Conservation (phyloP, 148 eudicot genomes). For the Dysphania ambrosioides region DNA sequence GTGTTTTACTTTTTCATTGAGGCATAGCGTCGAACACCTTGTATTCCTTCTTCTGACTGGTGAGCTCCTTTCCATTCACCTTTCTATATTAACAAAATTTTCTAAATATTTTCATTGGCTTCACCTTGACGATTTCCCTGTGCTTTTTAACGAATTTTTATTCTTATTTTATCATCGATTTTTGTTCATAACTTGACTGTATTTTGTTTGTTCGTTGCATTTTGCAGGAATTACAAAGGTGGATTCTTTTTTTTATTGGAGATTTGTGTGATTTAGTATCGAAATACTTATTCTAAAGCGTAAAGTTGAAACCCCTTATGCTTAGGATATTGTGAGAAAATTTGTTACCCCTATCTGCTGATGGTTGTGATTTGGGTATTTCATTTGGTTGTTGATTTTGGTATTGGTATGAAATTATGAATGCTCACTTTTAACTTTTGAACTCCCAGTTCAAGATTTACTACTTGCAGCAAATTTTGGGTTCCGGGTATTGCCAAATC, state of each 20-base stretch:
- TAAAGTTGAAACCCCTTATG: slow-evolving; percentile 16
- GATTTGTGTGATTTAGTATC: slow-evolving; percentile 13
- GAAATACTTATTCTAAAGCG: slow-evolving; percentile 14
- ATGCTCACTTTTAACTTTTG: neutral
- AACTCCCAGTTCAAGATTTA: neutral
- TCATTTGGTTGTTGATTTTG: no score
- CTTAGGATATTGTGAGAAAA: slow-evolving; percentile 16
- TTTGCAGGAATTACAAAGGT: slow-evolving; percentile 20
- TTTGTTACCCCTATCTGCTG: slow-evolving; percentile 13
- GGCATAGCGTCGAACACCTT: slow-evolving; percentile 38
- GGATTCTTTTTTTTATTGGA: neutral
- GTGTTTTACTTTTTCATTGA: slow-evolving; percentile 22
- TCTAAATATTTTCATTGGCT: slow-evolving; percentile 19
- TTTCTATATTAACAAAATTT: neutral
- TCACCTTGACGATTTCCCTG: slow-evolving; percentile 39
- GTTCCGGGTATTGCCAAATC: slow-evolving; percentile 22
- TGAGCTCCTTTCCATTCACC: slow-evolving; percentile 13
- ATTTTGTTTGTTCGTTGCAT: neutral
- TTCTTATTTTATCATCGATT: neutral
- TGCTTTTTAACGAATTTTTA: slow-evolving; percentile 27
- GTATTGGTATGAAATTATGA: slow-evolving; percentile 8
- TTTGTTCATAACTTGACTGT: slow-evolving; percentile 3
- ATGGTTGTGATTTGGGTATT: slow-evolving; percentile 3
- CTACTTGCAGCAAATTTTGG: slow-evolving; percentile 6
- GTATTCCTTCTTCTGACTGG: slow-evolving; percentile 19